Conservation (phyloP, 176 grass and related monocot genomes). For the Avena atlantica region DNA sequence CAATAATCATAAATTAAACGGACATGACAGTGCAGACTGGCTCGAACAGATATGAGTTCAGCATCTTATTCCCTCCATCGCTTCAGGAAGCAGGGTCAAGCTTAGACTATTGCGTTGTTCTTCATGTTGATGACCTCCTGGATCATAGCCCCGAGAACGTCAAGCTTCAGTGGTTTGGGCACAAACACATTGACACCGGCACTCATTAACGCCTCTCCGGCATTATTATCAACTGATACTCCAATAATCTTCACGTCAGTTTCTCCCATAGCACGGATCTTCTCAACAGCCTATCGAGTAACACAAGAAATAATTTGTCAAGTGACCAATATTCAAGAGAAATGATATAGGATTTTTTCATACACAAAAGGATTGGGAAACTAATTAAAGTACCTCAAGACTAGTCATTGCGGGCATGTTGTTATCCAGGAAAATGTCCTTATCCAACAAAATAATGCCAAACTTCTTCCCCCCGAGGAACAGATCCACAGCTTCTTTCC, state of each 20-base stretch:
- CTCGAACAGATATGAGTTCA: neutral
- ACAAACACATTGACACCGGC: slow-evolving; percentile 37
- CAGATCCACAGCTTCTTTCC: slow-evolving; percentile 44
- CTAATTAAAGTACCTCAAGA: slow-evolving; percentile 35
- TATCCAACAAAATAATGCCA: slow-evolving; percentile 32
- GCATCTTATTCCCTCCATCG: neutral
- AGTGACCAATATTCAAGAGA: neutral
- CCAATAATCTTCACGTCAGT: slow-evolving; percentile 41
- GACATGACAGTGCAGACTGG: neutral
- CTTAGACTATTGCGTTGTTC: slow-evolving; percentile 5
- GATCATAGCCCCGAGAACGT: neutral
- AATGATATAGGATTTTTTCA: neutral
- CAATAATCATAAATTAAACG: neutral
- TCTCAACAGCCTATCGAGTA: neutral
- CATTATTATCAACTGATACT: slow-evolving; percentile 12
- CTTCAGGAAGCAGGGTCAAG: neutral
- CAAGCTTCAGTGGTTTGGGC: slow-evolving; percentile 13
- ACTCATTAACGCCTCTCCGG: neutral
- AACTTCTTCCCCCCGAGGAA: slow-evolving; percentile 45
- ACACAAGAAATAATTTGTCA: neutral
- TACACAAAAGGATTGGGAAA: neutral
- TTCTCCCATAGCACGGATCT: slow-evolving; percentile 44
- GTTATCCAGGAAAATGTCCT: slow-evolving; percentile 3
- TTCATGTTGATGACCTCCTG: slow-evolving; percentile 24
- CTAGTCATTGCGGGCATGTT: slow-evolving; percentile 39